A percentile compares a stretch with the other conserved stretches of the same genome.
Evolutionary conservation across 176 grass and related monocot species (phyloP).

Genomic region (Ensete glaucum): DNA sequence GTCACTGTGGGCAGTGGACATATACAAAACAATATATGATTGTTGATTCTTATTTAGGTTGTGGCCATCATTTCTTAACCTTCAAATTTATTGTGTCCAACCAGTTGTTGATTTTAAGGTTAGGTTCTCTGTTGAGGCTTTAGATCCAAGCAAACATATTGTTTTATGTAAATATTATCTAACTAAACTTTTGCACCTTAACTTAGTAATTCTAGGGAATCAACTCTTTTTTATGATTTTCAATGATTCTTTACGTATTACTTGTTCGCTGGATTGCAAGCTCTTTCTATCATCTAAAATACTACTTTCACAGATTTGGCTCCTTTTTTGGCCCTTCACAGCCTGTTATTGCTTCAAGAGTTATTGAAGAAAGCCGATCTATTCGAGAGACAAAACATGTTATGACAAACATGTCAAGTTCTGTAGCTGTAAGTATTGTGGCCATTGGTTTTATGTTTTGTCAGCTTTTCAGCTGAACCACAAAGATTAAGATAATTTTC

Average conservation of each 20-base stretch:
- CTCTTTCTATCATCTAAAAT: not conserved
- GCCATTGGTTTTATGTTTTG: not conserved
- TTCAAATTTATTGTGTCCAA: not conserved
- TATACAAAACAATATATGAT: not conserved
- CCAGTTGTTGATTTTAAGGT: not conserved
- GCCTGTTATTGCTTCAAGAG: conserved; percentile 44
- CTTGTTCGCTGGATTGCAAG: not conserved
- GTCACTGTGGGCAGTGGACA: not conserved
- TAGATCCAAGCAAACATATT: not conserved
- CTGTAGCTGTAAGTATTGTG: conserved; percentile 17
- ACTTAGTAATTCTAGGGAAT: too few relatives aligned
- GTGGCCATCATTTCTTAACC: not conserved
- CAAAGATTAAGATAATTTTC: not conserved
- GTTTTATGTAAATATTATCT: not conserved
- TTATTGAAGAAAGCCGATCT: conserved; percentile 65
- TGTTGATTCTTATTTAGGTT: not conserved
- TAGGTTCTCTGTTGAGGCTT: not conserved
- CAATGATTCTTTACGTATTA: not conserved
- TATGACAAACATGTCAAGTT: conserved; percentile 21
- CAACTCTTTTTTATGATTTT: not conserved
- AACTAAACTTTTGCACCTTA: too few relatives aligned
- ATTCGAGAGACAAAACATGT: conserved; percentile 39
- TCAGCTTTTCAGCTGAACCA: not conserved
- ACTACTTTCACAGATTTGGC: conserved; percentile 44
- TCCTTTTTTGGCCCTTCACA: conserved; percentile 77